Evolutionary conservation across 1,284 basidiomycete genomes (phyloP).

Genomic region (Papiliotrema laurentii): DNA sequence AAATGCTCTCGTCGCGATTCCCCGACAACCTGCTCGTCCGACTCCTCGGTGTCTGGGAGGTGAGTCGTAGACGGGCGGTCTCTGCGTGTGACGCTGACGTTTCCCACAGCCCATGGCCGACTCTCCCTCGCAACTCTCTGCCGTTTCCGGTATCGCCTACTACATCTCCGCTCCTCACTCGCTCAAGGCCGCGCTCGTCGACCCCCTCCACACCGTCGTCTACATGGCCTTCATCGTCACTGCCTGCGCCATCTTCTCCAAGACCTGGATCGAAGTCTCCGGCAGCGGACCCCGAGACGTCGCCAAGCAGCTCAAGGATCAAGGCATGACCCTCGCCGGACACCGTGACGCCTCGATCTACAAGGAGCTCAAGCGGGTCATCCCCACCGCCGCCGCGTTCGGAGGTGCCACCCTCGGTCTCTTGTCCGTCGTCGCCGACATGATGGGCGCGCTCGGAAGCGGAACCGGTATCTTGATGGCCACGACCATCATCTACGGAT

Average conservation of each 20-base stretch:
- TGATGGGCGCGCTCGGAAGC: conserved; percentile 92
- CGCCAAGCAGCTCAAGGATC: conserved; percentile 97
- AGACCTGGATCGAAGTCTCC: conserved; percentile 99
- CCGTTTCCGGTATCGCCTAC: conserved; percentile 89
- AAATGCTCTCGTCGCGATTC: conserved; percentile 91
- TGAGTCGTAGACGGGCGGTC: conserved; percentile 43
- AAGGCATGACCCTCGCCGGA: conserved; percentile 97
- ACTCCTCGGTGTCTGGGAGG: conserved; percentile 95
- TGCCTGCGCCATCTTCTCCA: conserved; percentile 94
- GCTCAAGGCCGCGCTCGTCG: conserved; percentile 75
- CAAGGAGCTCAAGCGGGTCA: conserved; percentile 96
- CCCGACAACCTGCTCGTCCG: conserved; percentile 85
- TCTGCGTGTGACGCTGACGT: conserved; percentile 1
- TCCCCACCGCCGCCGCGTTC: conserved; percentile 94
- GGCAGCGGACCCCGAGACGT: conserved; percentile 93
- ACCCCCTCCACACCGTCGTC: conserved; percentile 88
- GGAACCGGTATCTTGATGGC: conserved; percentile 98
- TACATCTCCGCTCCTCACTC: conserved; percentile 97
- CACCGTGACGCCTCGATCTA: conserved; percentile 97
- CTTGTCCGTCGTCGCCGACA: conserved; percentile 89
- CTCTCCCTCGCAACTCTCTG: conserved; percentile 76
- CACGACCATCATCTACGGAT: conserved; percentile 94
- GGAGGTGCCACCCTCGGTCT: conserved; percentile 93
- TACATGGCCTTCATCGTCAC: conserved; percentile 91
- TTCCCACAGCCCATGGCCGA: conserved; percentile 84